A percentile compares a stretch with the other conserved stretches of the same genome.
These are phyloP conservation scores for Lactifluus hygrophoroides DNA, from an alignment of 768 basidiomycete genomes.

Conservation along the genomic window DNA sequence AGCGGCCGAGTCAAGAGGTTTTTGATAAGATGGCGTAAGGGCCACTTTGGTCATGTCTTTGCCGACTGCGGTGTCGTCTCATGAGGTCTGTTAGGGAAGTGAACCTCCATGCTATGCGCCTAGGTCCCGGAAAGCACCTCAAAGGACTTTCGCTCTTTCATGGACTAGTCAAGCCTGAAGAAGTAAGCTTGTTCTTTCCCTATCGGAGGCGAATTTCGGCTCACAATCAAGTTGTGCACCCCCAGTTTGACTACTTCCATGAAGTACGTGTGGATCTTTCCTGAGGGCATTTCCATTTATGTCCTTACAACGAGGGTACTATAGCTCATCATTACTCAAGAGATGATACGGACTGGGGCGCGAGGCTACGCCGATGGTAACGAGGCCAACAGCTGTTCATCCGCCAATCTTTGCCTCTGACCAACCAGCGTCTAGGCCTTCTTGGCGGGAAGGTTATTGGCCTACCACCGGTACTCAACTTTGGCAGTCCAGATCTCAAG, in stretches of 20 bases:
- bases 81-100: constrained; percentile 36
- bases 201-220: background rate
- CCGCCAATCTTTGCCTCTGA: constrained; percentile 31
- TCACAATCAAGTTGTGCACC: background rate
- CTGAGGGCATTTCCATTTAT: background rate
- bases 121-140: constrained; percentile 86
- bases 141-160: constrained; percentile 69
- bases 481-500: constrained; percentile 56
- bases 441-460: constrained; percentile 75
- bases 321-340: constrained; percentile 28
- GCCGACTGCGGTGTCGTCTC: constrained; percentile 13
- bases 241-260: constrained; percentile 83
- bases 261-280: constrained; percentile 34
- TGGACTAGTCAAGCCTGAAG: constrained; percentile 69
- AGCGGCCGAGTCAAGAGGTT: constrained; percentile 72
- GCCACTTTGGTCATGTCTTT: background rate
- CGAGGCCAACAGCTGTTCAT: background rate
- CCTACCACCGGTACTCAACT: constrained; percentile 79
- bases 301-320: background rate
- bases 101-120: constrained; percentile 84
- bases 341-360: constrained; percentile 43
- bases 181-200: constrained; percentile 26
- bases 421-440: constrained; percentile 29
- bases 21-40: constrained; percentile 75
- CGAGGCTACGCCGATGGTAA: constrained; percentile 72